Conservation (phyloP, 106 monocot genomes). For the Apostasia ramifera region DNA sequence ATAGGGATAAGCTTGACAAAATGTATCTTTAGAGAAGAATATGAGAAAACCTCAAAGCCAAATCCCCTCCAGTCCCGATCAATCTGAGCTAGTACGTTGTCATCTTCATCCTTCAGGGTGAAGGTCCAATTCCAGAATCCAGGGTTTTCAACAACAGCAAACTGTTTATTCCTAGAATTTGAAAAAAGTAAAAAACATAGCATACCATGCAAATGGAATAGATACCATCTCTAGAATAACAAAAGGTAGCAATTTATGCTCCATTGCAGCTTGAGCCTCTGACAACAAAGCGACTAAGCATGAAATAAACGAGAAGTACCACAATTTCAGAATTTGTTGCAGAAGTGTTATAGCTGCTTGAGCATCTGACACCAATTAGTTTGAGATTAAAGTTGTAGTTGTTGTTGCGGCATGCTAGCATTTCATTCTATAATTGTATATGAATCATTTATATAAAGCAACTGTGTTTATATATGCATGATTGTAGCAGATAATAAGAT, state of each 20-base stretch:
- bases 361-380: no score
- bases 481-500: no score
- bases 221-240: background rate
- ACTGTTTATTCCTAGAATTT: constrained; percentile 72
- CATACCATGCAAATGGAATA: background rate
- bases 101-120: constrained; percentile 84
- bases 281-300: background rate
- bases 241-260: background rate
- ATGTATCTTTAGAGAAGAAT: background rate
- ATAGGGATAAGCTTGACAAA: background rate
- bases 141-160: constrained; percentile 98
- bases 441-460: no score
- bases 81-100: constrained; percentile 89
- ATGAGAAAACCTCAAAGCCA: constrained; percentile 68
- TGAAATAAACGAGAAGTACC: no score
- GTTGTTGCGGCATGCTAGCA: no score
- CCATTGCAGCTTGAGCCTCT: background rate
- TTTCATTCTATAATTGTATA: no score
- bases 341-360: no score
- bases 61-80: constrained; percentile 98
- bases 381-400: no score
- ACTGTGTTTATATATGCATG: no score
- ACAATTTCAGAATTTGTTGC: no score
- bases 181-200: background rate
- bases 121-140: constrained; percentile 99